Evolutionary conservation across 2,329 filamentous ascomycete genomes (phyloP), one percentile per base, ranked within the genome.

Genomic region (Mycocentrospora acerina): DNA sequence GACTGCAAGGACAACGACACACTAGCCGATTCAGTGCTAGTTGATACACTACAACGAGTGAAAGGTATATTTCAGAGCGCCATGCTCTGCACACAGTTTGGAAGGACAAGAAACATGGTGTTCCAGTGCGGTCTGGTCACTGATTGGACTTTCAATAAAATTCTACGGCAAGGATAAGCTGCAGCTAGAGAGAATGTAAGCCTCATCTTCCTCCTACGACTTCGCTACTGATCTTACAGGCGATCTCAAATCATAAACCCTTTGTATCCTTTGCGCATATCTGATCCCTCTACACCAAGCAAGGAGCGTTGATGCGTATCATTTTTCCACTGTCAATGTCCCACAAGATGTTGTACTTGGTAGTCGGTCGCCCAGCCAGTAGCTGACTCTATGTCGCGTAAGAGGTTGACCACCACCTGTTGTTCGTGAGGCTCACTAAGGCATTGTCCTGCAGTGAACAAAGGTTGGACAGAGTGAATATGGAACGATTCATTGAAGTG

Each of bases 321-420:
- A n/a, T 63, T 59, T 39, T 65, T 54, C 46, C 55, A 63, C 32
- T 64, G 62, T 71, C 72, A 78, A 41, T 76, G 68, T 45, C 72
- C 68, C 17, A 73, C 44, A 46, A 83, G 60, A 47, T 80, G 74
- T 44, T 74, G 67, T 16, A 80, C 75, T 25, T 80, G 72, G 59
- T 83, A 82, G 51, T 80, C 72, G 32, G 81, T 83, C 3, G 79
- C 78, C 75, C 80, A 83, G 2, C 81, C 81, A 27, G 80, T 72
- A 51, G 85, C 82, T n/a, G 63, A 66, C 59, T 85, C 81, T 18
- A 85, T 76, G 9, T 74, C 78, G 17, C 72, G 68, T 14, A 86
- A 62, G 25, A 85, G 57, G 10, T 73, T 69, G 25, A 85, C 51
- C 8, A 84, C 72, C 2, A 77, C 70, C 24, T 73, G 64, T 12